Evolutionary conservation across 495 filamentous ascomycete genomes (phyloP), one percentile per base, ranked within the genome.

Genomic region (Lasiosphaeris hirsuta): DNA sequence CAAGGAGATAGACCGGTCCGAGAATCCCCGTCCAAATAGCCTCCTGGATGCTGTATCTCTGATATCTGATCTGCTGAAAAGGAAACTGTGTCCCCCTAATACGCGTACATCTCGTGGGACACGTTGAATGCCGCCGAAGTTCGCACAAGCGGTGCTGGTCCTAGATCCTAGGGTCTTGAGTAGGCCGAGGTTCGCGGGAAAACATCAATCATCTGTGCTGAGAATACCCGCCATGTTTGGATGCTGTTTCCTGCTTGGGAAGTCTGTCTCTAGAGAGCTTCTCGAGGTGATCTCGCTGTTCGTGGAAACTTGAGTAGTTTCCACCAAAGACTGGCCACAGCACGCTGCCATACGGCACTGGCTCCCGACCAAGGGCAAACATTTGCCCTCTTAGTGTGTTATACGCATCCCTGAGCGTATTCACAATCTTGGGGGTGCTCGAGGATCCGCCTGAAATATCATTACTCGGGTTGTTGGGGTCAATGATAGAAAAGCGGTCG

Each of bases 361-460:
- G 15, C 63, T 44, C 8, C 60, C 56, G 36, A 60, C 44, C 15
- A 62, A 49, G 9, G 54, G 38, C 9, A 57, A 60, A 5, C 84
- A 96, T 86, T 3, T 81, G 82, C 2, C 71, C 51, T 34, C 78
- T 69, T 11, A 96, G 75, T 1, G 59, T 66, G 1, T 71, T 49
- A 59, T 85, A 81, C 0, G 92, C 89, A 0, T 84, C 58, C 0
- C 77, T 66, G 69, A 97, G 97, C 8, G 73, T 65, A 6, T 72
- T 56, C 42, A 88, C 72, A 37, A 98, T 88, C 13, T 75, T 65
- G 0, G 62, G 34, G 15, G 86, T 86, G 45, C 88, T 85, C 37
- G 70, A 78, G 2, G 90, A 90, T 1, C 90, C 90, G 10, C 90
- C 88, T 2, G 93, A 83, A 11, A 98, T 91, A 61, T 97, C 91